Conservation (phyloP, 2,329 filamentous ascomycete species). For the Fusarium sp. region DNA sequence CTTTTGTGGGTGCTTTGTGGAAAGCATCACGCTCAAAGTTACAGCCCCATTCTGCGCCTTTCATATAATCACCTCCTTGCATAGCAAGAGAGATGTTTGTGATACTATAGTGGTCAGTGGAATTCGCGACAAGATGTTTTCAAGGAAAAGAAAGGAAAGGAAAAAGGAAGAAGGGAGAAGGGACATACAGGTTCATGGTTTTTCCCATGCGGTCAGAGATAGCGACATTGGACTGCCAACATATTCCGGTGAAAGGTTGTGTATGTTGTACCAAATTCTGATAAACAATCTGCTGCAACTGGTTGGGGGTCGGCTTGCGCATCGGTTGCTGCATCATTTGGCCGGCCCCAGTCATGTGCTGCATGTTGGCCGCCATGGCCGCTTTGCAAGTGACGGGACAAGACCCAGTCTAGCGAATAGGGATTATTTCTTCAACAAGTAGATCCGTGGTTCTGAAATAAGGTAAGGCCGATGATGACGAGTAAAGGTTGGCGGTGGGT, state of each 20-base stretch:
- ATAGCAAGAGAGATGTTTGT: slow-evolving; percentile 66
- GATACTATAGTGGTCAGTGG: slow-evolving; percentile 57
- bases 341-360: slow-evolving; percentile 67
- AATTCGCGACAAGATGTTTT: slow-evolving; percentile 18
- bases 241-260: slow-evolving; percentile 51
- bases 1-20: slow-evolving; percentile 63
- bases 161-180: neutral
- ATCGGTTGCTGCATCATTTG: slow-evolving; percentile 63
- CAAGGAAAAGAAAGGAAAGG: slow-evolving; percentile 22
- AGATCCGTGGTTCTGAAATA: slow-evolving; percentile 11
- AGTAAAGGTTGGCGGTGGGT: slow-evolving; percentile 1
- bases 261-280: slow-evolving; percentile 56
- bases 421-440: slow-evolving; percentile 19
- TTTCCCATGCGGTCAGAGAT: slow-evolving; percentile 61
- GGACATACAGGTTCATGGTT: slow-evolving; percentile 59
- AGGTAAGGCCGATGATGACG: slow-evolving; percentile 3
- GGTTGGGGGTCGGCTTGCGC: slow-evolving; percentile 51
- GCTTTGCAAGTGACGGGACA: slow-evolving; percentile 49
- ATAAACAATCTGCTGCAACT: slow-evolving; percentile 59
- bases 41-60: slow-evolving; percentile 60
- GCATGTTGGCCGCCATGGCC: slow-evolving; percentile 74
- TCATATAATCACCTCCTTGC: slow-evolving; percentile 57
- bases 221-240: slow-evolving; percentile 59
- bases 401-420: slow-evolving; percentile 38
- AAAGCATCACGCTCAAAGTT: slow-evolving; percentile 66